Conservation (phyloP, 306 rosid genomes). For the Pachyrhizus erosus region DNA sequence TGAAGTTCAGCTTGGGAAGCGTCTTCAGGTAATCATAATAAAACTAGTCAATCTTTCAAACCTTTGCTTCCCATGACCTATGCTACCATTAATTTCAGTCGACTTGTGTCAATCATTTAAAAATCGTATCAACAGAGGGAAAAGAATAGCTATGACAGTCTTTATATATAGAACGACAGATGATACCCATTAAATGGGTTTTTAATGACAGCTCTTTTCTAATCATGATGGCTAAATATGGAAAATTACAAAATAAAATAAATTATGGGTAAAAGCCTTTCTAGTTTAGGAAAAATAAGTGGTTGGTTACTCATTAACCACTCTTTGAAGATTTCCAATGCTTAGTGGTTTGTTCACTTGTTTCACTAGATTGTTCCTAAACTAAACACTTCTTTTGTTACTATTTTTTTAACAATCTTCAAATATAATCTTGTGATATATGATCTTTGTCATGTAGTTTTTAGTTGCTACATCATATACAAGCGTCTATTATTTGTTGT, state of each 20-base stretch:
- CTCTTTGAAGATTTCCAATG: not conserved
- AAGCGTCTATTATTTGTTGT: not conserved
- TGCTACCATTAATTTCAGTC: not conserved
- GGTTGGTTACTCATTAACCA: not conserved
- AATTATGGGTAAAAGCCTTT: not conserved
- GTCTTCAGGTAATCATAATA: slow-evolving; percentile 73
- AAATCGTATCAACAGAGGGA: not conserved
- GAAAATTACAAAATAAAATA: not conserved
- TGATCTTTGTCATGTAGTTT: not conserved
- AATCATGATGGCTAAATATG: not conserved
- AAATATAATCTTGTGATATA: not conserved
- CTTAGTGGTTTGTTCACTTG: not conserved
- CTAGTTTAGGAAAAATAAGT: not conserved
- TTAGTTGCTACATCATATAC: not conserved
- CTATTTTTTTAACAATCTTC: not conserved
- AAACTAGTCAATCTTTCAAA: slow-evolving; percentile 14
- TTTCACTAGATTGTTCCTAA: not conserved
- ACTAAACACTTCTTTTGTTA: not conserved
- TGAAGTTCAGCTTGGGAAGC: slow-evolving; percentile 94
- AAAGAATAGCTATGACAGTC: not conserved
- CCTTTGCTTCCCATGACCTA: slow-evolving; percentile 12
- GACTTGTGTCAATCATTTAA: not conserved
- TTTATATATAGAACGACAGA: not conserved
- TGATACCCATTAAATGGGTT: not conserved
- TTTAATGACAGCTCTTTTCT: not conserved